Evolutionary conservation across 1,284 basidiomycete genomes (phyloP).

Genomic region (Pyrrhoderma noxium): DNA sequence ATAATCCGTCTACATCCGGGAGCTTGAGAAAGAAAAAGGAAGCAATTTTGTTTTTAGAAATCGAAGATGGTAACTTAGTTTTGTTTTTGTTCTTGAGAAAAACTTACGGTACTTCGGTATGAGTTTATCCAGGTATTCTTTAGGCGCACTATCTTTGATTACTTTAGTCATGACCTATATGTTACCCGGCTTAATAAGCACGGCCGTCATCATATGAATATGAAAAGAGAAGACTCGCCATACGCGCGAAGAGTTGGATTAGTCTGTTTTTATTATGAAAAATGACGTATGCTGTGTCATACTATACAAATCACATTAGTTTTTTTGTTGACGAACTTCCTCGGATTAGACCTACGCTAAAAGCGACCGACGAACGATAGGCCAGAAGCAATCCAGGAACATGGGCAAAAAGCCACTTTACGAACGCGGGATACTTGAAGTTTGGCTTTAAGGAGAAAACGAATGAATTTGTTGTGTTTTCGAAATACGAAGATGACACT

Average conservation of each 20-base stretch:
- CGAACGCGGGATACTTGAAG: constrained; percentile 33
- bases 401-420: constrained; percentile 42
- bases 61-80: too few species aligned
- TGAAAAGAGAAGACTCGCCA: constrained; percentile 12
- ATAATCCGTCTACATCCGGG: constrained; percentile 7
- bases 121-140: constrained; percentile 36
- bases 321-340: background rate
- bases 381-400: constrained; percentile 39
- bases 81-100: too few species aligned
- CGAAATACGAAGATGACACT: constrained; percentile 18
- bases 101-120: constrained; percentile 42
- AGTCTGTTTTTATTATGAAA: constrained; percentile 13
- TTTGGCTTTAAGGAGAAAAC: constrained; percentile 23
- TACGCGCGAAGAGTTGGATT: constrained; percentile 7
- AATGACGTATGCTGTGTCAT: constrained; percentile 8
- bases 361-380: constrained; percentile 42
- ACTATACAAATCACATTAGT: background rate
- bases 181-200: background rate
- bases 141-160: constrained; percentile 39
- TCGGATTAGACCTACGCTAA: constrained; percentile 28
- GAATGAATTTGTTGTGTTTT: too few species aligned
- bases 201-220: background rate
- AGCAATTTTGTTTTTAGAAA: background rate
- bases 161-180: constrained; percentile 34
- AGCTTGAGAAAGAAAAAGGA: background rate